phyloP scores from a whole-genome alignment of 176 grass and related monocot genomes.

The Musa beccarii region DNA sequence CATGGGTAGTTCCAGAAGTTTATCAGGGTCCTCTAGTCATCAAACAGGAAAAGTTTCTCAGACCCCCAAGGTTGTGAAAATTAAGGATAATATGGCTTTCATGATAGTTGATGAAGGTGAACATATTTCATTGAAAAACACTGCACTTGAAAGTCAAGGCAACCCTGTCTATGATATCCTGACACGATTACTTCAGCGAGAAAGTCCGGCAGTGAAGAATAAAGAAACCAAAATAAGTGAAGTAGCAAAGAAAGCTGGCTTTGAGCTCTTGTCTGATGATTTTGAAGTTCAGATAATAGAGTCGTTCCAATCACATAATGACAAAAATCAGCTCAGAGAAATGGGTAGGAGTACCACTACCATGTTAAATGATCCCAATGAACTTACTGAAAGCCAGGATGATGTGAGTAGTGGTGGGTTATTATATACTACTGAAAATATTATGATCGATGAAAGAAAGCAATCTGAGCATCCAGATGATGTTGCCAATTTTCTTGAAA shows the following conservation, averaged over 20 bases:
- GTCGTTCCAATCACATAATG: conserved; percentile 27
- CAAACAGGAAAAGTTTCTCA: conserved; percentile 37
- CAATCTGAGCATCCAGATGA: conserved; percentile 31
- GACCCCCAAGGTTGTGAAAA: conserved; percentile 43
- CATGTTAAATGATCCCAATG: conserved; percentile 28
- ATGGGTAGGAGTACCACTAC: conserved; percentile 23
- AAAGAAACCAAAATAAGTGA: conserved; percentile 64
- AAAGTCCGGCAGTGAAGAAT: conserved; percentile 33
- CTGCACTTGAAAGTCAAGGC: conserved; percentile 19
- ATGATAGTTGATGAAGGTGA: conserved; percentile 70
- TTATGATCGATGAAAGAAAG: conserved; percentile 23
- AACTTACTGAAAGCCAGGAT: conserved; percentile 21
- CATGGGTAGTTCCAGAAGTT: conserved; percentile 26
- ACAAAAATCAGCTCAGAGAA: conserved; percentile 14
- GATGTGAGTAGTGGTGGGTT: conserved; percentile 23
- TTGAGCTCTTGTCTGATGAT: conserved; percentile 60
- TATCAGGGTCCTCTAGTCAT: conserved; percentile 23
- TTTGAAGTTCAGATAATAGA: conserved; percentile 43
- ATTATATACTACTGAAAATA: conserved; percentile 22
- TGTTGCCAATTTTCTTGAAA: conserved; percentile 9
- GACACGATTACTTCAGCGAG: conserved; percentile 57
- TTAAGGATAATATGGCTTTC: conserved; percentile 66
- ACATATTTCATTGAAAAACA: conserved; percentile 41
- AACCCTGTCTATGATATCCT: conserved; percentile 60
- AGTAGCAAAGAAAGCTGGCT: conserved; percentile 57